Conservation (phyloP, 2,329 filamentous ascomycete species). For the Trichoderma atrobrunneum region DNA sequence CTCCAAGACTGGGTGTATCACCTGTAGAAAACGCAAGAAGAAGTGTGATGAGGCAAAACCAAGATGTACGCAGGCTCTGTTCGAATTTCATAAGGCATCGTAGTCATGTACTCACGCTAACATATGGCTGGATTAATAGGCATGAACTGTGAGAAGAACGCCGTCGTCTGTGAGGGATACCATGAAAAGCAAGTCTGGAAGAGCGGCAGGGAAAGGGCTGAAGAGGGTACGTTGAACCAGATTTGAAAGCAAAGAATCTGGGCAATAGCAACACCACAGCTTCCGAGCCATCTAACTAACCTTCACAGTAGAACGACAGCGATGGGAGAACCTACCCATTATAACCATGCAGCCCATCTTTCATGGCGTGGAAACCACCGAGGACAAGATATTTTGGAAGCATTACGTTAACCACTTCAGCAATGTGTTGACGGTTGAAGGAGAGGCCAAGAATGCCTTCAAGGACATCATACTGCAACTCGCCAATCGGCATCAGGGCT, state of each 20-base stretch:
- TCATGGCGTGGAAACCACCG: slow-evolving; percentile 73
- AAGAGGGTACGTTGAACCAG: slow-evolving; percentile 54
- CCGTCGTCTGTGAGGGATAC: slow-evolving; percentile 87
- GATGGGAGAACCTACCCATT: slow-evolving; percentile 47
- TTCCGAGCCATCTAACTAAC: slow-evolving; percentile 18
- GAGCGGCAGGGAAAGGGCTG: slow-evolving; percentile 73
- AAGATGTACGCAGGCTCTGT: slow-evolving; percentile 47
- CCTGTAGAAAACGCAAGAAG: slow-evolving; percentile 67
- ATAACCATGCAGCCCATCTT: slow-evolving; percentile 67
- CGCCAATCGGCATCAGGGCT: slow-evolving; percentile 71
- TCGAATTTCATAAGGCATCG: not conserved
- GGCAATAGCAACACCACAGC: not conserved
- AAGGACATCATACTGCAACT: slow-evolving; percentile 80
- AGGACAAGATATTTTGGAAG: slow-evolving; percentile 77
- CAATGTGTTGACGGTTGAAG: slow-evolving; percentile 76
- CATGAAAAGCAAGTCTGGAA: slow-evolving; percentile 84
- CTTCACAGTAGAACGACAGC: slow-evolving; percentile 45
- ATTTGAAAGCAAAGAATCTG: not conserved
- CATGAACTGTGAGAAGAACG: slow-evolving; percentile 89
- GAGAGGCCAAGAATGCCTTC: slow-evolving; percentile 79
- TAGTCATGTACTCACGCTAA: not conserved
- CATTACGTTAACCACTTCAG: slow-evolving; percentile 81
- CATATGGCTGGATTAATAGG: slow-evolving; percentile 46
- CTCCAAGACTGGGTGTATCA: slow-evolving; percentile 67
- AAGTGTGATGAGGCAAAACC: slow-evolving; percentile 70